These are phyloP conservation scores for Suillus cothurnatus DNA, from an alignment of 768 basidiomycete species.

Conservation along the genomic window DNA sequence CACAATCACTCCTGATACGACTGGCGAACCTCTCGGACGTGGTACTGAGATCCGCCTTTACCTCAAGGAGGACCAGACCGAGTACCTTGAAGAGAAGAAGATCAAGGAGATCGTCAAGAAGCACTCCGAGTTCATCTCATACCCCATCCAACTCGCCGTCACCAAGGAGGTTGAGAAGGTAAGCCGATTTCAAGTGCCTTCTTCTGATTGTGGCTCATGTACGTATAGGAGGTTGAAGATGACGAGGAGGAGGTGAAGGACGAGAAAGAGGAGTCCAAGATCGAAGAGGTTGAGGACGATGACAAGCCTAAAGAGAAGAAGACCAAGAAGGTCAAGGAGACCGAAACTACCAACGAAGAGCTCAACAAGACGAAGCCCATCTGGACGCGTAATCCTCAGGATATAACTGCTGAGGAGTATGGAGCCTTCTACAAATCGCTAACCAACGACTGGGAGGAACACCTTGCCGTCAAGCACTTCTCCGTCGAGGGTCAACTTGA, in stretches of 20 bases:
- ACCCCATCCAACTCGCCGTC: constrained; percentile 97
- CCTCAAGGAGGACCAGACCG: constrained; percentile 98
- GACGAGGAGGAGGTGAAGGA: constrained; percentile 75
- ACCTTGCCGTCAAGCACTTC: constrained; percentile 99
- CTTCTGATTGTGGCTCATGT: neutral
- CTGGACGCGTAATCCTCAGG: constrained; percentile 97
- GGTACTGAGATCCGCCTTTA: constrained; percentile 90
- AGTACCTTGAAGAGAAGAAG: constrained; percentile 99
- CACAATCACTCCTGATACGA: constrained; percentile 93
- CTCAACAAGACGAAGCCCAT: constrained; percentile 99
- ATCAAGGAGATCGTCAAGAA: constrained; percentile 99
- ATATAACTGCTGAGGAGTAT: constrained; percentile 94
- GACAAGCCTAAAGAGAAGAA: constrained; percentile 89
- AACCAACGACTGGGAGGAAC: constrained; percentile 99
- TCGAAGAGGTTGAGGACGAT: constrained; percentile 83
- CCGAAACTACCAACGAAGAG: constrained; percentile 88
- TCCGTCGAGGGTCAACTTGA: constrained; percentile 99
- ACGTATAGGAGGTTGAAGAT: constrained; percentile 78
- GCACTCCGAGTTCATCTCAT: constrained; percentile 99
- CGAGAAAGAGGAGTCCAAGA: constrained; percentile 75
- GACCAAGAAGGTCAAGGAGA: constrained; percentile 93
- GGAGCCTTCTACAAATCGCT: constrained; percentile 98
- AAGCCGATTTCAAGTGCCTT: constrained; percentile 22
- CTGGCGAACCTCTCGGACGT: constrained; percentile 89
- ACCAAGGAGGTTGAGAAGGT: constrained; percentile 99